Percentiles rank a stretch among this genome's conserved stretches.
phyloP scores from a whole-genome alignment of 441 rosid genomes.

The Adansonia madagascariensis region DNA sequence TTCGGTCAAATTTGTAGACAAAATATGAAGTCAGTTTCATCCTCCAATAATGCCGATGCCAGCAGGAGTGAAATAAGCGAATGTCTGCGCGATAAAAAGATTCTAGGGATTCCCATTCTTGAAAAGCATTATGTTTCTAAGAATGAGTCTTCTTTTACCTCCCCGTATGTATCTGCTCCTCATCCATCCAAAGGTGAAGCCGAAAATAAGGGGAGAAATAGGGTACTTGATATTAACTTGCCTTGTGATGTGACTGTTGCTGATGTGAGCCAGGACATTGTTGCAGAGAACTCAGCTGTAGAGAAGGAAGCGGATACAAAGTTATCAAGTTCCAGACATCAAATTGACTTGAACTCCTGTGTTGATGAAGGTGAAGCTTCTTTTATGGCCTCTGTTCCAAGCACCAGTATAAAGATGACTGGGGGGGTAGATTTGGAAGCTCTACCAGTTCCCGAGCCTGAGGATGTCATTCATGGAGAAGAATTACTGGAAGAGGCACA shows the following conservation, averaged over 20 bases:
- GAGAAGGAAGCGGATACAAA: slow-evolving; percentile 45
- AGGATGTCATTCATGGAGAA: slow-evolving; percentile 46
- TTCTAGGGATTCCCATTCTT: slow-evolving; percentile 61
- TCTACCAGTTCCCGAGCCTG: slow-evolving; percentile 57
- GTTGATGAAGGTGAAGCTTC: slow-evolving; percentile 69
- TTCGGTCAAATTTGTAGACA: slow-evolving; percentile 34
- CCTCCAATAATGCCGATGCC: slow-evolving; percentile 42
- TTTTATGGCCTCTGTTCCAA: slow-evolving; percentile 38
- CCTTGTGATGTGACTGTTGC: slow-evolving; percentile 65
- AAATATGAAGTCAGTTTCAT: slow-evolving; percentile 46
- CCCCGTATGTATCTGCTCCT: slow-evolving; percentile 41
- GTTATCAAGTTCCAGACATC: slow-evolving; percentile 43
- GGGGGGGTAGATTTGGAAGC: slow-evolving; percentile 78
- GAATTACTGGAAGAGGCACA: slow-evolving; percentile 37
- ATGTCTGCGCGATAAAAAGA: slow-evolving; percentile 46
- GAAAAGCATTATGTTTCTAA: slow-evolving; percentile 46
- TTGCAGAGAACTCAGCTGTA: slow-evolving; percentile 36
- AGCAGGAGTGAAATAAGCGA: slow-evolving; percentile 41
- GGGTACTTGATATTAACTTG: slow-evolving; percentile 72
- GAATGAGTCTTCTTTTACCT: slow-evolving; percentile 47
- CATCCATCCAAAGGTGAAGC: slow-evolving; percentile 41
- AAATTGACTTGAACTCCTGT: slow-evolving; percentile 78
- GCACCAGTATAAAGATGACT: slow-evolving; percentile 40
- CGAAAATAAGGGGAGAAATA: slow-evolving; percentile 46
- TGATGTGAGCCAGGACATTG: slow-evolving; percentile 41